These are phyloP conservation scores for Vachellia collinsii DNA, from an alignment of 306 rosid species.

Conservation along the genomic window DNA sequence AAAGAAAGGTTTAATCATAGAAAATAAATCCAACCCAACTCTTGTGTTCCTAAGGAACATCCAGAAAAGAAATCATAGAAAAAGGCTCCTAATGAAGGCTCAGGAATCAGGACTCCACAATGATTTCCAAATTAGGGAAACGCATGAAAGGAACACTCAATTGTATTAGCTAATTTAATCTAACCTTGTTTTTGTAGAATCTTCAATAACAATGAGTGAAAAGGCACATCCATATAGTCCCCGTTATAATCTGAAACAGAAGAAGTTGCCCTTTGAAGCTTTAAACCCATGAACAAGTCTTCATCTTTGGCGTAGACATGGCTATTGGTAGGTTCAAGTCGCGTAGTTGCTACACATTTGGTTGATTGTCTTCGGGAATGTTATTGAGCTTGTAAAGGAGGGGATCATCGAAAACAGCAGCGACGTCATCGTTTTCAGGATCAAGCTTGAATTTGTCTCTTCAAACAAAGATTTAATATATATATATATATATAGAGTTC, in stretches of 20 bases:
- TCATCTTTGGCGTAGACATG: constrained; percentile 60
- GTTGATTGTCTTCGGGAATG: constrained; percentile 15
- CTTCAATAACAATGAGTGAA: constrained; percentile 54
- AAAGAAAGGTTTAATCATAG: too few species aligned
- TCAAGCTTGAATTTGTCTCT: constrained; percentile 42
- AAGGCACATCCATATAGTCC: constrained; percentile 66
- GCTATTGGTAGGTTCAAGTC: constrained; percentile 46
- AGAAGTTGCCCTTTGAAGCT: constrained; percentile 69
- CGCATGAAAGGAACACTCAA: not conserved
- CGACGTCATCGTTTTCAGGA: constrained; percentile 39
- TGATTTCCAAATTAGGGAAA: not conserved
- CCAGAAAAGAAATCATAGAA: too few species aligned
- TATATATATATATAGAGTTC: too few species aligned
- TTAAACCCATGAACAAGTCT: constrained; percentile 89
- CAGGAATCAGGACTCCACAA: not conserved
- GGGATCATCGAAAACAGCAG: not conserved
- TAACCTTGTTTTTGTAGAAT: constrained; percentile 70
- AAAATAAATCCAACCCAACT: too few species aligned
- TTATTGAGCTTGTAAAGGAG: not conserved
- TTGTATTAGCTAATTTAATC: not conserved
- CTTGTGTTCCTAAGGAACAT: too few species aligned
- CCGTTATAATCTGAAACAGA: constrained; percentile 64
- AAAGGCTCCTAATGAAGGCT: too few species aligned
- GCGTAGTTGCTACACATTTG: constrained; percentile 30
- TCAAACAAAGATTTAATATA: too few species aligned